Base-by-base conservation (phyloP, 2,329 filamentous ascomycete species). In the Macrophomina tecta region DNA sequence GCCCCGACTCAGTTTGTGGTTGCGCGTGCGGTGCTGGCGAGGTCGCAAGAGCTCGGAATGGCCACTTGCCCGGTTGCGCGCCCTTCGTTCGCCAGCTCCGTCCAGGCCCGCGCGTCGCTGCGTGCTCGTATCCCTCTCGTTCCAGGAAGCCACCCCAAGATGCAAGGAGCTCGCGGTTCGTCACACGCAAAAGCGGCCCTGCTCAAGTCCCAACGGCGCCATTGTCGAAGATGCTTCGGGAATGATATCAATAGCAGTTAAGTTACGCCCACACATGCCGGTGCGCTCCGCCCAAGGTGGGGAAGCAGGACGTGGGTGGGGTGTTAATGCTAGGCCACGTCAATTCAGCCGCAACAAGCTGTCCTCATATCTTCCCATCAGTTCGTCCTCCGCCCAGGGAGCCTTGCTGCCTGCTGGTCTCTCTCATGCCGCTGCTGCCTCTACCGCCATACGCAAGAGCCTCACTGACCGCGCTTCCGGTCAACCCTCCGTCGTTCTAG, bases 321-420 rank as follows among this genome's bases (percentile, higher is more conserved):
- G 58, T 28, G 49, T 42, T 6, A 16, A 38, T 23, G 36, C 49
- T 45, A 49, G 58, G 58, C 45, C 58, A 62, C 58, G 58, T 62
- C 58, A 62, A 62, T 60, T 60, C 42, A 62, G 58, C 42, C 58
- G 58, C 42, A 62, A 18, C 18, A 36, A 45, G n/a, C 36, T 32
- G 34, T 34, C n/a, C n/a, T 42, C 34, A 52, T 56, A 40, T 56
- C 38, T 32, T 32, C 28, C 28, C 11, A 49, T 18, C n/a, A 16
- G 28, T 14, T 42, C 18, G 56, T 34, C 56, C 18, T 32, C 30
- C 56, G 28, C 23, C 42, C 28, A 12, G 32, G 28, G 56, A 48
- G 16, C 9, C 56, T 48, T 49, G 58, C 58, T 62, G 58, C 58
- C 42, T 49, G 11, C 38, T 62, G 12, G 18, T 16, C 23, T 49